Evolutionary conservation across 331 rosid genomes (phyloP).

Genomic region (Stylosanthes scabra): DNA sequence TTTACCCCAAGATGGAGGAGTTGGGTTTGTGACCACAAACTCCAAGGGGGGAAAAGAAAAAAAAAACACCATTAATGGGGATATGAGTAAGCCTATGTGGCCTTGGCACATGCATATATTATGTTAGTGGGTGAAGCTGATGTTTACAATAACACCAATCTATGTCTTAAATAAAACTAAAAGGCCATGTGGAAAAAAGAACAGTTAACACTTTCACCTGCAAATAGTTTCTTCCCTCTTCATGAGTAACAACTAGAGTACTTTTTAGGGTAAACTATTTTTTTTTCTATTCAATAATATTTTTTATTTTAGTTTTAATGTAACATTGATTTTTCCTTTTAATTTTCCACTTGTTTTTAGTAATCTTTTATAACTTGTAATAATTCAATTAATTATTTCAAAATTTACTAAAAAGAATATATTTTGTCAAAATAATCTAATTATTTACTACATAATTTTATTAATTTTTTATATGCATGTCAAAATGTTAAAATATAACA

Average conservation of each 20-base stretch:
- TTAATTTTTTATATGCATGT: no score
- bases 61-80: conserved; percentile 64
- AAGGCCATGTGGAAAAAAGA: conserved; percentile 47
- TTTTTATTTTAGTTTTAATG: no score
- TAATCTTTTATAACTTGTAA: no score
- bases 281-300: conserved; percentile 40
- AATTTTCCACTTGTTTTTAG: conserved; percentile 51
- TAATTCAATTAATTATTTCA: no score
- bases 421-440: no score
- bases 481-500: no score
- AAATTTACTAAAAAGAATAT: no score
- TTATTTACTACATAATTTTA: no score
- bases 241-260: no score
- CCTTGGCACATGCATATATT: conserved; percentile 66
- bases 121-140: conserved; percentile 66
- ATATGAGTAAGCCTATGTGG: conserved; percentile 46
- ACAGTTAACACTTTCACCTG: conserved; percentile 36
- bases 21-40: conserved; percentile 69
- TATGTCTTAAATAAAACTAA: conserved; percentile 47
- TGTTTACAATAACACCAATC: conserved; percentile 61
- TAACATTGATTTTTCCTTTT: conserved; percentile 53
- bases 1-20: conserved; percentile 57
- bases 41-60: no score
- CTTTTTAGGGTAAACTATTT: no score
- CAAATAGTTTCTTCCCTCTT: conserved; percentile 34